Evolutionary conservation across 2,329 filamentous ascomycete genomes (phyloP).

Genomic region (Aspergillus sp.): DNA sequence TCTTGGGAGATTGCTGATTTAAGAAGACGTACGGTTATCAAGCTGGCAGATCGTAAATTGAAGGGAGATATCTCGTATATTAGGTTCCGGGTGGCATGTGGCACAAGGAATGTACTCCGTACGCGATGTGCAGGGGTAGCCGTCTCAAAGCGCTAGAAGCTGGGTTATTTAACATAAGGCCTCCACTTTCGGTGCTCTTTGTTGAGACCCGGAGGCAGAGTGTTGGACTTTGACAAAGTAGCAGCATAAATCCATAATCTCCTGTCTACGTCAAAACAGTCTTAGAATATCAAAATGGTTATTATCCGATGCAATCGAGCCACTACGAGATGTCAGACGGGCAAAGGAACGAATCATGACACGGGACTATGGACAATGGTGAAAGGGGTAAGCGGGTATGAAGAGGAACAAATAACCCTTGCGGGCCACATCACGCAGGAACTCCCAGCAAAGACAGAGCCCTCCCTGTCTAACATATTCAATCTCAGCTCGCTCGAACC

Average conservation of each 20-base stretch:
- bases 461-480: not conserved
- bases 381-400: not conserved
- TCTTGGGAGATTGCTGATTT: not conserved
- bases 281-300: not conserved
- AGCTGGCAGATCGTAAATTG: not conserved
- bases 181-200: not conserved
- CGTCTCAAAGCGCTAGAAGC: not conserved
- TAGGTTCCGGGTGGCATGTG: not conserved
- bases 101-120: not conserved
- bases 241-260: not conserved
- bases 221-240: not conserved
- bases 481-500: not conserved
- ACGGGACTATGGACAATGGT: slow-evolving; percentile 1
- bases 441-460: not conserved
- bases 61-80: not conserved
- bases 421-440: not conserved
- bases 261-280: not conserved
- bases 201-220: not conserved
- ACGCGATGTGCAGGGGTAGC: not conserved
- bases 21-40: not conserved
- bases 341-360: slow-evolving; percentile 10
- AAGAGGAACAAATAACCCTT: not conserved
- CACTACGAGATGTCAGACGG: slow-evolving; percentile 15
- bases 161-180: not conserved
- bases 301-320: slow-evolving; percentile 8